Evolutionary conservation across 306 rosid genomes (phyloP).

Genomic region (Ormosia emarginata): DNA sequence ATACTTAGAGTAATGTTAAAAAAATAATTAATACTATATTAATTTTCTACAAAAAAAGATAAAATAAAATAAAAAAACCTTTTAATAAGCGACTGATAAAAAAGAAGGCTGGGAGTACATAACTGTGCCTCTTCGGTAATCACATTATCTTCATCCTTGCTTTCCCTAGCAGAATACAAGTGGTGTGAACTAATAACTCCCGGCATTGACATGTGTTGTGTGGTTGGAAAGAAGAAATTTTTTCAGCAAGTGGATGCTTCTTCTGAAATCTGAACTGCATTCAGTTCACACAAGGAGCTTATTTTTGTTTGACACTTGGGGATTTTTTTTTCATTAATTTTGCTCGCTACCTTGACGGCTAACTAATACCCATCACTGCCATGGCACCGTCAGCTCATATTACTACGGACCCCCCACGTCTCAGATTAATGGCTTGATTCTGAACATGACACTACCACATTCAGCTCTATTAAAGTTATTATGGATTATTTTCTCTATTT

Average conservation of each 20-base stretch:
- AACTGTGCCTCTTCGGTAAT: not conserved
- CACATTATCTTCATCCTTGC: not conserved
- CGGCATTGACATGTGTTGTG: conserved; percentile 23
- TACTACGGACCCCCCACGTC: not conserved
- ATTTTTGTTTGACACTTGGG: not conserved
- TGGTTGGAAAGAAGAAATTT: conserved; percentile 1
- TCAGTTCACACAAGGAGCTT: not conserved
- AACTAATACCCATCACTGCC: conserved; percentile 29
- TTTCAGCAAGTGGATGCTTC: not conserved
- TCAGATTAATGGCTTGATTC: not conserved
- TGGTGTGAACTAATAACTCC: not conserved
- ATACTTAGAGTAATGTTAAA: no score
- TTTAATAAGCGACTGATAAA: no score
- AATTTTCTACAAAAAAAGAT: no score
- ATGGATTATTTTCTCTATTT: no score
- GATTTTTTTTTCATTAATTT: conserved; percentile 28
- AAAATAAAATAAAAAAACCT: no score
- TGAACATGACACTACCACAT: not conserved
- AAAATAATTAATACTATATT: no score
- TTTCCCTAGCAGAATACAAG: not conserved
- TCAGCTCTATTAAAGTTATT: not conserved
- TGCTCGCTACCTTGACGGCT: conserved; percentile 42
- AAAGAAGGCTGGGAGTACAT: not conserved
- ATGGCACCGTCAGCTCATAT: not conserved
- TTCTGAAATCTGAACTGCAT: not conserved